Evolutionary conservation across 805 yeast genomes (phyloP), one percentile per base, ranked within the genome.

Genomic region (Starmerella vaccinii): DNA sequence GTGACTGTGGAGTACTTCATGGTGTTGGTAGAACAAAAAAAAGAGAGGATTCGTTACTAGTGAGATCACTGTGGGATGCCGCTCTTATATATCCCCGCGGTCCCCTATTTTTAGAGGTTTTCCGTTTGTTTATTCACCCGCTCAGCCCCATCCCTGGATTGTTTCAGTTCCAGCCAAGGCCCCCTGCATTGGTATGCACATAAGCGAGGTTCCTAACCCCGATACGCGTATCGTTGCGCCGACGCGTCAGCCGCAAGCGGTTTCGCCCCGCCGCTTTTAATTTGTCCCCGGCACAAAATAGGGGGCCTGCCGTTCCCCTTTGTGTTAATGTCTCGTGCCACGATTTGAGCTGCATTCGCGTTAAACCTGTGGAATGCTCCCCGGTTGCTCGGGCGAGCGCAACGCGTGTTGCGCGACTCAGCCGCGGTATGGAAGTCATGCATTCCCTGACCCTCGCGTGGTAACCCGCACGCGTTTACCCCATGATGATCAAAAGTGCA

Each of bases 1-100:
- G 42, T 18, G 24, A 38, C 42, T 18, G 42, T 24, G 42, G 42
- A 38, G 42, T 38, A 38, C 42, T 38, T 38, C 42, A 38, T 38
- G 4, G 42, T 23, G 5, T 9, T 4, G 9, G 5, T 23, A 12
- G 21, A 3, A 15, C 5, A 21, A 26, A 37, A 22, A 38, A 38
- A 38, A 38, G 42, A 38, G 30, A 23, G 42, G 21, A 38, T 38
- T 19, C 30, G 42, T 22, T 38, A 9, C 26, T 37, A 37, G 3
- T 13, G 7, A 9, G 5, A 7, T 9, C 7, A n/a, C 16, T 16
- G 15, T 19, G 19, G 13, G 40, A 22, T 13, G n/a, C 16, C 16
- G 10, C 12, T 21, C 40, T 37, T 37, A 37, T 37, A 37, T 38
- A 38, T 23, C 18, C 21, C 15, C 30, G 26, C 10, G 27, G 23